Evolutionary conservation across 805 yeast genomes (phyloP), one percentile per base, ranked within the genome.

Genomic region (Candida vartiovaarae): DNA sequence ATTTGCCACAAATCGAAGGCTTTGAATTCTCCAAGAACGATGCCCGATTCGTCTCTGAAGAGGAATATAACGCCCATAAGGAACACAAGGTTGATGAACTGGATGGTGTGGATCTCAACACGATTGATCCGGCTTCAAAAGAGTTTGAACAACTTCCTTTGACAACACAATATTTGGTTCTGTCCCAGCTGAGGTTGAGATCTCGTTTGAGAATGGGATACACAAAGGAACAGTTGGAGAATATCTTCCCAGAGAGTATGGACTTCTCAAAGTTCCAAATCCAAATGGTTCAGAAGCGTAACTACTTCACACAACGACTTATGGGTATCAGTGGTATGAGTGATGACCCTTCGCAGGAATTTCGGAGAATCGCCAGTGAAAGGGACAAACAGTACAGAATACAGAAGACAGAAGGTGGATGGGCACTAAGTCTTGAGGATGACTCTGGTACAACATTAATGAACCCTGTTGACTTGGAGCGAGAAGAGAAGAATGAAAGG

Each of bases 121-220:
- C 77, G 1, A 77, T 93, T 26, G 96, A 93, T 59, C 96, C 96
- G 8, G 74, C 80, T 4, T 89, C 97, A 0, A 65, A 75, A 24
- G 89, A 85, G 50, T 93, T 93, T 57, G 70, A 73, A 9, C 71
- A 72, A 23, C 66, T 93, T n/a, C 96, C 99, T 0, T 66, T 82
- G 40, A 76, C 89, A 0, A 81, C 95, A 0, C 96, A 89, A 59
- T 93, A 93, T 59, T 87, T 89, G 76, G 77, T 88, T 4, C 65
- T 93, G 9, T 86, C 93, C 8, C 87, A 86, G 46, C 72, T 95
- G 11, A 63, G 99, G 44, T 66, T 89, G 26, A 74, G 88, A 48
- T 90, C 97, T 0, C 68, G 99, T 45, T 72, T 93, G 59, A 79
- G 99, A 66, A 82, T 93, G 95, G 99, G 99, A 1, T 90, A 85